These are phyloP conservation scores for Ambrosia trifida DNA, from an alignment of 129 eudicot genomes.

Conservation along the genomic window DNA sequence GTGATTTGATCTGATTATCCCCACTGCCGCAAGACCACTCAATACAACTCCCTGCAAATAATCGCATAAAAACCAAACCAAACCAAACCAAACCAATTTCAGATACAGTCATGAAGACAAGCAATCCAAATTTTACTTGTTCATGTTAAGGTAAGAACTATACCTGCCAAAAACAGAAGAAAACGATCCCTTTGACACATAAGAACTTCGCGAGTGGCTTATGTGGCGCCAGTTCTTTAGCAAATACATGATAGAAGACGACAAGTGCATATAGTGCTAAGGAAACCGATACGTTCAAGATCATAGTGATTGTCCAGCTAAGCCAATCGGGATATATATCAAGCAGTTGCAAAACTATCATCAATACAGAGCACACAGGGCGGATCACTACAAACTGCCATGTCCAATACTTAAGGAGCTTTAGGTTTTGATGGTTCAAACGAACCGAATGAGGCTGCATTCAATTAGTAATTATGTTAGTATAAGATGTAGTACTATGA, in stretches of 20 bases:
- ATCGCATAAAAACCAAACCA: constrained; percentile 11
- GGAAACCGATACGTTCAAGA: constrained; percentile 87
- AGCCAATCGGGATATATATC: constrained; percentile 77
- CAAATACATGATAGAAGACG: constrained; percentile 87
- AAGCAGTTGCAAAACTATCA: constrained; percentile 78
- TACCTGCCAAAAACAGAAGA: constrained; percentile 99
- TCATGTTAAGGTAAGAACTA: neutral
- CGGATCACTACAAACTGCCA: constrained; percentile 95
- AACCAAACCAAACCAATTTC: neutral
- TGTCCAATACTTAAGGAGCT: constrained; percentile 88
- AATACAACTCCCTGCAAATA: constrained; percentile 69
- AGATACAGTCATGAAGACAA: neutral
- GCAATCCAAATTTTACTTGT: neutral
- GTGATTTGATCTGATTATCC: constrained; percentile 65
- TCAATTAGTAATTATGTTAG: constrained; percentile 25
- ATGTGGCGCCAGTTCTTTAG: constrained; percentile 92
- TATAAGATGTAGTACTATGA: neutral
- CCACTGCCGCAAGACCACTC: constrained; percentile 62
- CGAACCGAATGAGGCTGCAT: constrained; percentile 89
- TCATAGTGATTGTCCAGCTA: constrained; percentile 92
- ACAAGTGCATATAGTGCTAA: constrained; percentile 86
- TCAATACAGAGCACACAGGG: constrained; percentile 77
- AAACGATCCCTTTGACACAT: constrained; percentile 93
- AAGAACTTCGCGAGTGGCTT: constrained; percentile 92
- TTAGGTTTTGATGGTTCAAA: constrained; percentile 70